Conservation (phyloP, 164 flowering plant species). For the Saururus chinensis region DNA sequence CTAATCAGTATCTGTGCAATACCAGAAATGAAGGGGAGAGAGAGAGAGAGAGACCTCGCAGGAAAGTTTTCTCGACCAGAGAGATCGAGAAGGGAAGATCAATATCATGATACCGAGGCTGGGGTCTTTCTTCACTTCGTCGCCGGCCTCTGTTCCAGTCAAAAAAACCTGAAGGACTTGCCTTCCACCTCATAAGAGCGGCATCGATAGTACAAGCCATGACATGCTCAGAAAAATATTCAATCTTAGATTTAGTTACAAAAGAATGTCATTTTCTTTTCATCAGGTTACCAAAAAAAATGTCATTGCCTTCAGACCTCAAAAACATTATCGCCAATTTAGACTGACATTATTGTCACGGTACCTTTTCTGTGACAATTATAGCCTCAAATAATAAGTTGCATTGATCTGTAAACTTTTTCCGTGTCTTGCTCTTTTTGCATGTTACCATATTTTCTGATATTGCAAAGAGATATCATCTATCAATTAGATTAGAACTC, state of each 20-base stretch:
- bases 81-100: slow-evolving; percentile 74
- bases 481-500: too few species aligned
- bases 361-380: too few species aligned
- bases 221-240: not conserved
- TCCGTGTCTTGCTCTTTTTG: too few species aligned
- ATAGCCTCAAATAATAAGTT: too few species aligned
- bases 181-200: slow-evolving; percentile 15
- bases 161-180: slow-evolving; percentile 36
- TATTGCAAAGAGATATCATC: too few species aligned
- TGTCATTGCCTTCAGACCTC: not conserved
- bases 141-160: slow-evolving; percentile 51
- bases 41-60: slow-evolving; percentile 33
- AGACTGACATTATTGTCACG: too few species aligned
- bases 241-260: too few species aligned
- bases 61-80: slow-evolving; percentile 59
- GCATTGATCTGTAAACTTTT: too few species aligned
- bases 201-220: slow-evolving; percentile 14
- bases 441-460: too few species aligned
- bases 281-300: too few species aligned
- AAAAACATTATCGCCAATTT: not conserved
- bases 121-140: slow-evolving; percentile 25
- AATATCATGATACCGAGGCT: slow-evolving; percentile 51
- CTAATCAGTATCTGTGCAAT: too few species aligned
- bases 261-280: too few species aligned
- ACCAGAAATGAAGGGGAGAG: slow-evolving; percentile 8